These are phyloP conservation scores for Venturia nashicola DNA, from an alignment of 2,329 filamentous ascomycete species.

Conservation along the genomic window DNA sequence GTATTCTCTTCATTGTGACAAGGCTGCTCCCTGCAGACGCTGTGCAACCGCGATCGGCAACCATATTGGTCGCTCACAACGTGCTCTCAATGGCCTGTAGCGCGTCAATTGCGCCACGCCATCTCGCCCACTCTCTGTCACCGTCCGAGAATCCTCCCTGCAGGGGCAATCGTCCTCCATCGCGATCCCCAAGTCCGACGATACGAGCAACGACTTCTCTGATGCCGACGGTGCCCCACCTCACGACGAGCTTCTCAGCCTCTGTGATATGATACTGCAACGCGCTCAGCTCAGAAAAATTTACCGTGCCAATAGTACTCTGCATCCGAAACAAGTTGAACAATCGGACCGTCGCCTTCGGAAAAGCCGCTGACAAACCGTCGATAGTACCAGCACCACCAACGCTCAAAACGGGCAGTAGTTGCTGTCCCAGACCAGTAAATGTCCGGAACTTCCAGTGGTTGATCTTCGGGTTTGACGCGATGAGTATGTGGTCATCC, in stretches of 20 bases:
- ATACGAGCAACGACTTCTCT: slow-evolving; percentile 50
- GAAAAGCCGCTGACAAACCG: slow-evolving; percentile 53
- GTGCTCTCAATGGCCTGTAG: slow-evolving; percentile 2
- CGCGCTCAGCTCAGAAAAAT: slow-evolving; percentile 13
- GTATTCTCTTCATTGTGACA: not conserved
- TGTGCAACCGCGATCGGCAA: not conserved
- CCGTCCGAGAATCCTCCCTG: slow-evolving; percentile 45
- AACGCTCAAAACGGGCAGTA: slow-evolving; percentile 49
- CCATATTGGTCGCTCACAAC: not conserved
- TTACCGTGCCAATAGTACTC: not conserved
- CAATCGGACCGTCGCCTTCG: slow-evolving; percentile 46
- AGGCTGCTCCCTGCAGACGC: not conserved
- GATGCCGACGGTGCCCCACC: slow-evolving; percentile 50
- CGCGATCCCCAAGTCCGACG: slow-evolving; percentile 44
- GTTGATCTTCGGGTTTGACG: slow-evolving; percentile 46
- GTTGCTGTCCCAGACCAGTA: slow-evolving; percentile 53
- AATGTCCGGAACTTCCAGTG: slow-evolving; percentile 47
- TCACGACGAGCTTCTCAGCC: slow-evolving; percentile 49
- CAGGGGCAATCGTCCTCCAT: slow-evolving; percentile 48
- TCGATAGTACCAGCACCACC: slow-evolving; percentile 56
- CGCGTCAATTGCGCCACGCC: slow-evolving; percentile 12
- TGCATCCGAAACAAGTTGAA: slow-evolving; percentile 35
- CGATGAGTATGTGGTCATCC: slow-evolving; percentile 50
- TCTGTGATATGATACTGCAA: slow-evolving; percentile 50
- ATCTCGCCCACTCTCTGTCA: slow-evolving; percentile 42